Evolutionary conservation across 768 basidiomycete genomes (phyloP).

Genomic region (Leucosporidium scottii): DNA sequence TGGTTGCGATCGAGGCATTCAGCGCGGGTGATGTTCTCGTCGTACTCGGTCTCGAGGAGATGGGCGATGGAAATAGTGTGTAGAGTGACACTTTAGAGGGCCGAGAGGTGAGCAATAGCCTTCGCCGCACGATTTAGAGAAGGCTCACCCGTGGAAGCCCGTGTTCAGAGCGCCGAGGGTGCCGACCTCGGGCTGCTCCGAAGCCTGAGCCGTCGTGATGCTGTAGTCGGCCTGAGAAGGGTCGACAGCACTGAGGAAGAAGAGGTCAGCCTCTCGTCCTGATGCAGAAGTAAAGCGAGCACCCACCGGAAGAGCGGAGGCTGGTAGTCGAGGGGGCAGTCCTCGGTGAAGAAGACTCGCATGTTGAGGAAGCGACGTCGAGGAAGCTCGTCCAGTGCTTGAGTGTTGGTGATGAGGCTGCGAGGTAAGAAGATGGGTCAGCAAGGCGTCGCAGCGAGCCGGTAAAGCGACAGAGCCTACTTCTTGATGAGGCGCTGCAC

Average conservation of each 20-base stretch:
- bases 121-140: background rate
- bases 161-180: slow-evolving; percentile 25
- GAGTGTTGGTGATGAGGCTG: slow-evolving; percentile 30
- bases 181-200: slow-evolving; percentile 21
- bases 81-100: slow-evolving; percentile 21
- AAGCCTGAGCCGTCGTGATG: slow-evolving; percentile 19
- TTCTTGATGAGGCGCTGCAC: slow-evolving; percentile 65
- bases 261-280: background rate
- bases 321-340: slow-evolving; percentile 73
- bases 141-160: slow-evolving; percentile 30
- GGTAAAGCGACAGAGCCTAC: background rate
- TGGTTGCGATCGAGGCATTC: slow-evolving; percentile 37
- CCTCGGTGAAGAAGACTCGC: slow-evolving; percentile 75
- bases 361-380: slow-evolving; percentile 80
- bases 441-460: background rate
- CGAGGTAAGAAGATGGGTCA: background rate
- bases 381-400: slow-evolving; percentile 39
- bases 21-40: slow-evolving; percentile 38
- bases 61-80: slow-evolving; percentile 48
- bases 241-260: background rate
- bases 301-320: slow-evolving; percentile 58
- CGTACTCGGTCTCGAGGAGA: slow-evolving; percentile 56
- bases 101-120: background rate
- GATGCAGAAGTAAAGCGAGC: background rate
- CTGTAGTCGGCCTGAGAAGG: slow-evolving; percentile 8